Conservation (phyloP, 2,329 filamentous ascomycete species). For the Alternaria sp. region DNA sequence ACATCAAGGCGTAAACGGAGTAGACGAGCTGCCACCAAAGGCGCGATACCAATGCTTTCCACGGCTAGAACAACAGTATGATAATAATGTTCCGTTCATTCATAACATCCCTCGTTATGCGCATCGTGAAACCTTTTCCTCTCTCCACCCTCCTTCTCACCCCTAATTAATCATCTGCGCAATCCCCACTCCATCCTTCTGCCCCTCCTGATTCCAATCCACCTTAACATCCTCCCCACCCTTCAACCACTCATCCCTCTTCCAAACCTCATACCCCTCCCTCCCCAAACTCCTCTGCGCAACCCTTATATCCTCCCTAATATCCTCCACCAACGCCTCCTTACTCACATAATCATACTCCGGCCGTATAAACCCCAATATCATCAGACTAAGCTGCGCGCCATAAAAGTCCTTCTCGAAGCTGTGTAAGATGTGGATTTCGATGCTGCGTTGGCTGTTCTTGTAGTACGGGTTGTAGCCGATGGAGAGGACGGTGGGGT, state of each 20-base stretch:
- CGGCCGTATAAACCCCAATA: slow-evolving; percentile 86
- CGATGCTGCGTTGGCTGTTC: slow-evolving; percentile 83
- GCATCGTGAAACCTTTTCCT: neutral
- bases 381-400: slow-evolving; percentile 75
- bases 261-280: slow-evolving; percentile 64
- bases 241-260: slow-evolving; percentile 52
- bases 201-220: slow-evolving; percentile 6
- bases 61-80: neutral
- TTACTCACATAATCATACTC: slow-evolving; percentile 87
- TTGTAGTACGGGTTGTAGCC: slow-evolving; percentile 99
- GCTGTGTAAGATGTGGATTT: slow-evolving; percentile 84
- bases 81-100: neutral
- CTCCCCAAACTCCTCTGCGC: slow-evolving; percentile 75
- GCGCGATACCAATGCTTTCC: neutral
- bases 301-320: slow-evolving; percentile 86
- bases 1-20: neutral
- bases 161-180: slow-evolving; percentile 21
- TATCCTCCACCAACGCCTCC: slow-evolving; percentile 86
- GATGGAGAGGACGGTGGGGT: slow-evolving; percentile 44
- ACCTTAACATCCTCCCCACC: slow-evolving; percentile 7
- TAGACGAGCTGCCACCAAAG: neutral
- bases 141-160: neutral
- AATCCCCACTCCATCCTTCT: slow-evolving; percentile 12
- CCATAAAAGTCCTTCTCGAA: slow-evolving; percentile 87
- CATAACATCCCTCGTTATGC: neutral